phyloP scores from a whole-genome alignment of 2,329 filamentous ascomycete species.

The Pyrenophora seminiperda region DNA sequence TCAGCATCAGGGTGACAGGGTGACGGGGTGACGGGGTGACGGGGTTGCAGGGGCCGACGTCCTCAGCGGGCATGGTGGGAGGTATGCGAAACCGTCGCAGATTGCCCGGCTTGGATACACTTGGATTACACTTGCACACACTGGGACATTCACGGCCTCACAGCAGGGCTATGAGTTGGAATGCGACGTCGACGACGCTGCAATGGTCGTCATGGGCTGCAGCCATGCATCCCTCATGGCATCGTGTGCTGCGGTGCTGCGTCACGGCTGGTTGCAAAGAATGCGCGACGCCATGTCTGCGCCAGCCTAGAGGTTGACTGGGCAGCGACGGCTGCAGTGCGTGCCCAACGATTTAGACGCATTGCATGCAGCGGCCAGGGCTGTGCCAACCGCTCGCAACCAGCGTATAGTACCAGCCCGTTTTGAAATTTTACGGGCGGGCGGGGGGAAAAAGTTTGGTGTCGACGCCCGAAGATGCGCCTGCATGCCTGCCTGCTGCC shows the following conservation, averaged over 20 bases:
- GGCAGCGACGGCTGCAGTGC: conserved; percentile 19
- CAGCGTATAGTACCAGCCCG: conserved; percentile 27
- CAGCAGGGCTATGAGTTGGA: too few relatives aligned
- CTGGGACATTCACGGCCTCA: too few relatives aligned
- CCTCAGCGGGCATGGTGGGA: background rate
- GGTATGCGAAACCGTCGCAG: conserved; percentile 5
- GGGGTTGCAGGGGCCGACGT: background rate
- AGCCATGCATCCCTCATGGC: background rate
- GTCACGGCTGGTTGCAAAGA: too few relatives aligned
- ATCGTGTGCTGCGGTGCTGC: too few relatives aligned
- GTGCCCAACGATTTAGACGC: conserved; percentile 34
- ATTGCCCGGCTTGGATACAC: background rate
- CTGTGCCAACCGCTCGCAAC: too few relatives aligned
- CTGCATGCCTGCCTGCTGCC: conserved; percentile 15
- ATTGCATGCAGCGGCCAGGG: conserved; percentile 22
- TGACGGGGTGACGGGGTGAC: background rate
- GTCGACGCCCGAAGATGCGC: conserved; percentile 31
- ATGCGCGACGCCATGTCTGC: background rate
- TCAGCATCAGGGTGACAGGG: conserved; percentile 12
- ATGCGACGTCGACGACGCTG: background rate
- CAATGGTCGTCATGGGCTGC: background rate
- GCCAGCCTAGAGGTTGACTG: conserved; percentile 9
- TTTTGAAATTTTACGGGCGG: conserved; percentile 33
- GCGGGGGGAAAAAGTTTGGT: conserved; percentile 22
- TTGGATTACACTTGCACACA: too few relatives aligned